Evolutionary conservation across 768 basidiomycete species (phyloP).

Genomic region (Infundibulicybe gibba): DNA sequence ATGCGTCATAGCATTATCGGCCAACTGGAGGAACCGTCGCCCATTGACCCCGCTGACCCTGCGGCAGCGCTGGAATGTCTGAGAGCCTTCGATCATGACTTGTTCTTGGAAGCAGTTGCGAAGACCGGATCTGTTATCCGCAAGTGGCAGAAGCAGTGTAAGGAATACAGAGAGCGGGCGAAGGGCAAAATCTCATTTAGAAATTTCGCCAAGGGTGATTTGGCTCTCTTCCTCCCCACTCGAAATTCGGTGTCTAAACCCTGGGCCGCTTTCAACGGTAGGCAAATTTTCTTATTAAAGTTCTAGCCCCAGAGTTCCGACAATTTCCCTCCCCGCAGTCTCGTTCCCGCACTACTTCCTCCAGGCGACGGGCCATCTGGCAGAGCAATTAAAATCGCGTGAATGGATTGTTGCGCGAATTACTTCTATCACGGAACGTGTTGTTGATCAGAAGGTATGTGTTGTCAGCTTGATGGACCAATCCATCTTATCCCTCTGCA

Average conservation of each 20-base stretch:
- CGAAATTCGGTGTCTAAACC: conserved; percentile 90
- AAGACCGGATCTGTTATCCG: conserved; percentile 85
- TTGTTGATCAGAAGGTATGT: conserved; percentile 76
- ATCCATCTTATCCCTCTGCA: conserved; percentile 21
- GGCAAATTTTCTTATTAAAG: conserved; percentile 17
- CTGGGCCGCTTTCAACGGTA: conserved; percentile 99
- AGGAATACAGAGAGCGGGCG: conserved; percentile 91
- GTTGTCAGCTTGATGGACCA: background rate
- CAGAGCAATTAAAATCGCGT: conserved; percentile 83
- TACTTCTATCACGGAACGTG: conserved; percentile 80
- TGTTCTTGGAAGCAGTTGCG: conserved; percentile 77
- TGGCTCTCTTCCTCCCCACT: conserved; percentile 94
- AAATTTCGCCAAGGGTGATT: conserved; percentile 92
- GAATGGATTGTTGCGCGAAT: conserved; percentile 97
- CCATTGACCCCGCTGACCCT: conserved; percentile 77
- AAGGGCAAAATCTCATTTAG: conserved; percentile 96
- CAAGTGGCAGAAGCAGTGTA: conserved; percentile 98
- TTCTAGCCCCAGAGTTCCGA: conserved; percentile 22
- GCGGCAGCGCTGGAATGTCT: conserved; percentile 65
- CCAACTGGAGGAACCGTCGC: conserved; percentile 60
- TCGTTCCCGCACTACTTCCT: conserved; percentile 98
- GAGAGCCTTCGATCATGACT: conserved; percentile 77
- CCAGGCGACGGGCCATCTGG: conserved; percentile 79
- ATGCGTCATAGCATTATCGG: conserved; percentile 53
- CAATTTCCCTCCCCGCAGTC: conserved; percentile 48